These are phyloP conservation scores for Botryotinia narcissicola DNA, from an alignment of 2,329 filamentous ascomycete genomes.

Conservation along the genomic window DNA sequence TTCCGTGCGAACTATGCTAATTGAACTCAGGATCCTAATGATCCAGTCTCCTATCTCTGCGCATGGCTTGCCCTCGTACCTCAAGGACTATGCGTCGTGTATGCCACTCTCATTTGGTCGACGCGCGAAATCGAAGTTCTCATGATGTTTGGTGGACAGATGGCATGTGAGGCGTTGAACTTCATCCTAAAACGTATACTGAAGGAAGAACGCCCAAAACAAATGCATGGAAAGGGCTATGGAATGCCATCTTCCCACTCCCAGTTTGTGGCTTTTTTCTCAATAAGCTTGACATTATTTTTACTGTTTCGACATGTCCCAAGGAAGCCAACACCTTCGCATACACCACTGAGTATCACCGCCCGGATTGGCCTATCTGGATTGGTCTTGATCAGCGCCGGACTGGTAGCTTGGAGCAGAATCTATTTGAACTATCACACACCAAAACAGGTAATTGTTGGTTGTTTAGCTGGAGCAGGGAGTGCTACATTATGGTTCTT, in stretches of 20 bases:
- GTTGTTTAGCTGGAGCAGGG: constrained; percentile 65
- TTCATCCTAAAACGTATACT: constrained; percentile 86
- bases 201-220: constrained; percentile 83
- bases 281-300: constrained; percentile 79
- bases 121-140: constrained; percentile 86
- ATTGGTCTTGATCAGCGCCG: constrained; percentile 60
- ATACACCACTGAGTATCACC: constrained; percentile 56
- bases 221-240: constrained; percentile 86
- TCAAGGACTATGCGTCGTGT: constrained; percentile 85
- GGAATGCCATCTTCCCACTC: constrained; percentile 97
- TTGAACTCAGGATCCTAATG: constrained; percentile 69
- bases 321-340: constrained; percentile 41
- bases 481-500: constrained; percentile 79
- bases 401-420: constrained; percentile 73
- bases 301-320: constrained; percentile 76
- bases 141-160: constrained; percentile 88
- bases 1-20: constrained; percentile 12
- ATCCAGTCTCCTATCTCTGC: constrained; percentile 80
- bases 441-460: constrained; percentile 79
- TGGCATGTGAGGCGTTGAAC: constrained; percentile 88
- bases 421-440: constrained; percentile 95
- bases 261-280: constrained; percentile 92
- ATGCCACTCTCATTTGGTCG: constrained; percentile 85
- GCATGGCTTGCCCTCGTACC: constrained; percentile 94
- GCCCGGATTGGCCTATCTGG: constrained; percentile 57